Evolutionary conservation across 2,329 filamentous ascomycete species (phyloP).

Genomic region (Claviceps lovelessii): DNA sequence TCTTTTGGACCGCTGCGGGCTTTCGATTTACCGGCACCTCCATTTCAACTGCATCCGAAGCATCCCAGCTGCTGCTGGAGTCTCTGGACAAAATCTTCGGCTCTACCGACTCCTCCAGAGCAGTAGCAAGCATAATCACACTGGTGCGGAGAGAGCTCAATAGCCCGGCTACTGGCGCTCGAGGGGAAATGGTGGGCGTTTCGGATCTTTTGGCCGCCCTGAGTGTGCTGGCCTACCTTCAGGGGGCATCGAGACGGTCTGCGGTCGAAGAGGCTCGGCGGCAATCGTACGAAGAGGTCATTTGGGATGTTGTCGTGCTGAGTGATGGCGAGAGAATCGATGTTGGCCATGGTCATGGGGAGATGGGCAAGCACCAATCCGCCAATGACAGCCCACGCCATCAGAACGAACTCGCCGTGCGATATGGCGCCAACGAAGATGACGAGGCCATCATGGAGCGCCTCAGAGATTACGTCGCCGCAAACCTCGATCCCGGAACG

Average conservation of each 20-base stretch:
- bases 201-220: conserved; percentile 47
- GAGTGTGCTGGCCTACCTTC: conserved; percentile 46
- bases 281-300: conserved; percentile 37
- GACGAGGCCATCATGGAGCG: conserved; percentile 28
- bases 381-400: neutral
- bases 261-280: conserved; percentile 34
- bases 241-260: conserved; percentile 38
- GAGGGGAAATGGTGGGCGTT: conserved; percentile 45
- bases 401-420: neutral
- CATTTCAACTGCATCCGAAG: conserved; percentile 37
- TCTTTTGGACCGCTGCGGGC: conserved; percentile 47
- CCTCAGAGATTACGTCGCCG: conserved; percentile 39
- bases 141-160: conserved; percentile 50
- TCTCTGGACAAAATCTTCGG: conserved; percentile 51
- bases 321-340: conserved; percentile 45
- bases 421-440: conserved; percentile 11
- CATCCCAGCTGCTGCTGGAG: conserved; percentile 43
- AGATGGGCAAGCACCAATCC: conserved; percentile 11
- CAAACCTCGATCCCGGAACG: conserved; percentile 39
- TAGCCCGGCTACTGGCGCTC: conserved; percentile 44
- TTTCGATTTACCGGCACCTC: conserved; percentile 44
- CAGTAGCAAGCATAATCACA: conserved; percentile 52
- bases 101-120: conserved; percentile 53
- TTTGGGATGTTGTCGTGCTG: conserved; percentile 54
- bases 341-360: conserved; percentile 20